Evolutionary conservation across 768 basidiomycete genomes (phyloP).

Genomic region (Hemileccinum impolitum): DNA sequence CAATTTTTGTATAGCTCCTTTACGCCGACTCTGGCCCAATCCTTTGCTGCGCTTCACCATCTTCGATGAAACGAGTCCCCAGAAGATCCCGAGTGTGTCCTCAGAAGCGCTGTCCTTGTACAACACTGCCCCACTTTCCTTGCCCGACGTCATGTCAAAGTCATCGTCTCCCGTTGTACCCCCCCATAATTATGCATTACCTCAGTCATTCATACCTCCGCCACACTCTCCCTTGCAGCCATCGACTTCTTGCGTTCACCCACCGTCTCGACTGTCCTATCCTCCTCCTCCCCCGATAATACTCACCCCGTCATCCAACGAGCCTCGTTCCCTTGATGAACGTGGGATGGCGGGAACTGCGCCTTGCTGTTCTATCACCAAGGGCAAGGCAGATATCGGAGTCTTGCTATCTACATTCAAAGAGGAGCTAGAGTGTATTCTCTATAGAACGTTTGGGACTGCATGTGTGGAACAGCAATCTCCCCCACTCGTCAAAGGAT

Average conservation of each 20-base stretch:
- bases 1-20: slow-evolving; percentile 43
- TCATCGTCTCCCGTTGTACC: neutral
- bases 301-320: neutral
- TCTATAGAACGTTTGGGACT: slow-evolving; percentile 36
- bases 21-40: slow-evolving; percentile 53
- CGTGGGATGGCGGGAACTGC: neutral
- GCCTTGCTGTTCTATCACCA: slow-evolving; percentile 43
- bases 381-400: slow-evolving; percentile 49
- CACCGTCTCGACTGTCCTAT: slow-evolving; percentile 3
- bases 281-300: slow-evolving; percentile 2
- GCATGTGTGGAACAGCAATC: slow-evolving; percentile 1
- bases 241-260: slow-evolving; percentile 4
- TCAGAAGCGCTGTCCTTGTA: slow-evolving; percentile 8
- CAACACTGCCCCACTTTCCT: neutral
- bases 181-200: neutral
- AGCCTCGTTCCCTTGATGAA: neutral
- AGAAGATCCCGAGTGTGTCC: slow-evolving; percentile 30
- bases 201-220: neutral
- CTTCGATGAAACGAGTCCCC: slow-evolving; percentile 43
- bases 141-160: neutral
- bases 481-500: neutral
- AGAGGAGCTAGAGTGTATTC: slow-evolving; percentile 46
- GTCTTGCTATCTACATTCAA: slow-evolving; percentile 50
- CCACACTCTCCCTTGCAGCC: slow-evolving; percentile 28
- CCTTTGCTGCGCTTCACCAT: slow-evolving; percentile 63